Evolutionary conservation across 306 rosid species (phyloP), one percentile per base, ranked within the genome.

Genomic region (Pachyrhizus erosus): DNA sequence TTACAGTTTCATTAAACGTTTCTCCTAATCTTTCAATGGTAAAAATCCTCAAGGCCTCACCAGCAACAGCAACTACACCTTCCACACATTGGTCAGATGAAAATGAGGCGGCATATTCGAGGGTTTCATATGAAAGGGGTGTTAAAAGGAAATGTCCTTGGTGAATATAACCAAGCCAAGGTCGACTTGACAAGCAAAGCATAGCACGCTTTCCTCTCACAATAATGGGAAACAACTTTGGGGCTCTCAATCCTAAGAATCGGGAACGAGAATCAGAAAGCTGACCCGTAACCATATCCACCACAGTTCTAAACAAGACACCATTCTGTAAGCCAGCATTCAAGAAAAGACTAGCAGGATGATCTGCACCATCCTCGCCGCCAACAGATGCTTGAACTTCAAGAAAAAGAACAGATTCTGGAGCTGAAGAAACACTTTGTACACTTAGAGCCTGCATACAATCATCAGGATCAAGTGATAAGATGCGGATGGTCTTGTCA

Each of bases 221-320:
- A 76, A 86, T 54, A 24, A 96, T 83, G 26, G 97, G 90, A 84
- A 96, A 96, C 24, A 93, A 88, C 78, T 96, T 93, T 13, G 98
- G 99, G n/a, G 97, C 91, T 88, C 97, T 96, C 83, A 96, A 86
- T 73, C 99, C 97, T 74, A 96, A 92, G 92, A 96, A 96, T 45
- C 99, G 89, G 39, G 97, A 93, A 26, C 94, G 94, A 2, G 99
- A 91, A 87, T 93, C 99, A 76, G 99, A 96, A 68, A 96, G 94
- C 85, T 92, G 97, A 70, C 99, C 99, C 9, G 99, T 96, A 88
- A 96, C 97, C 99, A 96, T 96, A 82, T 96, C 99, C 77, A 96
- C 99, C 42, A 93, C 98, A 66, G 98, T 93, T 86, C 99, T 92
- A 83, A 94, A 93, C 82, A 96, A 79, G 88, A 96, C 96, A 82